These are phyloP conservation scores for Metschnikowia orientalis DNA, from an alignment of 805 yeast species.

Conservation along the genomic window DNA sequence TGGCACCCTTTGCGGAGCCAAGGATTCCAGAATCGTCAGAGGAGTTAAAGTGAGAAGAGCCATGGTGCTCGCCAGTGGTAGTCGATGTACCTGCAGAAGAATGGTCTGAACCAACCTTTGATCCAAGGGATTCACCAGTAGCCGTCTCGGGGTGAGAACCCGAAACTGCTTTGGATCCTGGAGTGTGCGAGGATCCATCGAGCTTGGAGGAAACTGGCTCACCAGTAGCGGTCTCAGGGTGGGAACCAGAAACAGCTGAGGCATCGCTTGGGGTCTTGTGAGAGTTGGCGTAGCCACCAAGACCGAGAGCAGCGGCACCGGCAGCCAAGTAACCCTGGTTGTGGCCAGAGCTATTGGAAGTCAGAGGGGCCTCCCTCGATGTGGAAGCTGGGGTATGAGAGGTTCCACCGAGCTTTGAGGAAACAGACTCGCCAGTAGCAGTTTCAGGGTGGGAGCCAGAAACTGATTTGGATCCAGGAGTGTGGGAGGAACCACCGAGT, in stretches of 20 bases:
- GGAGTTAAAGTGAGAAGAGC: slow-evolving; percentile 2
- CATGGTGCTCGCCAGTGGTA: slow-evolving; percentile 2
- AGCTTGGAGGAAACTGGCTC: too few species aligned
- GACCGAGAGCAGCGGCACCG: slow-evolving; percentile 6
- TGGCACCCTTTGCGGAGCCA: slow-evolving; percentile 15
- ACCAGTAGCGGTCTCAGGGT: slow-evolving; percentile 4
- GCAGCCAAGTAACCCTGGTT: slow-evolving; percentile 3
- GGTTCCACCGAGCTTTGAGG: too few species aligned
- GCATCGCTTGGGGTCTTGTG: slow-evolving; percentile 5
- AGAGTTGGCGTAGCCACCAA: neutral
- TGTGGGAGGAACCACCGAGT: neutral
- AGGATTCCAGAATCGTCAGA: slow-evolving; percentile 4
- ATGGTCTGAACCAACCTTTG: neutral
- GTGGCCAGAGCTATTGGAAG: too few species aligned
- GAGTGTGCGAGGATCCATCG: too few species aligned
- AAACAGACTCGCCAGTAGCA: neutral
- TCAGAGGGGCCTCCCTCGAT: too few species aligned
- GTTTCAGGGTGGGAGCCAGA: neutral
- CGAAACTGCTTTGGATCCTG: too few species aligned
- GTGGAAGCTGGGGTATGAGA: too few species aligned
- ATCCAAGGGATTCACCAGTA: neutral
- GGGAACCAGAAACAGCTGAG: slow-evolving; percentile 11
- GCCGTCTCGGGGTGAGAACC: slow-evolving; percentile 1
- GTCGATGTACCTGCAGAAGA: slow-evolving; percentile 1
- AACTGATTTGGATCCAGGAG: too few species aligned